These are phyloP conservation scores for Nicotiana obtusifolia DNA, from an alignment of 257 asterid genomes.

Conservation along the genomic window DNA sequence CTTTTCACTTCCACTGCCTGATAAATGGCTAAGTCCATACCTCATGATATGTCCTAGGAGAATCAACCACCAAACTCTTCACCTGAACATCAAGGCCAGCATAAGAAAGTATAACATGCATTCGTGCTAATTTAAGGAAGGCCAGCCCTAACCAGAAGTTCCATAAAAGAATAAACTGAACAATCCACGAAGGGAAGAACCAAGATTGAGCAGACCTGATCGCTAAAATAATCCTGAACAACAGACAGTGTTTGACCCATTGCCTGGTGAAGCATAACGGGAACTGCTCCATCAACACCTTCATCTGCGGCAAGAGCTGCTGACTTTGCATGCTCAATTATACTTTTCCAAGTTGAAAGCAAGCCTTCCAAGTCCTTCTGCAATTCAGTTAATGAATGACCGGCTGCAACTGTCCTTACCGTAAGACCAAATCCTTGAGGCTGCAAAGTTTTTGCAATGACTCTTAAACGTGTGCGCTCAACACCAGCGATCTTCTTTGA, in stretches of 20 bases:
- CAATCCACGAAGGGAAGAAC: neutral
- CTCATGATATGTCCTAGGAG: constrained; percentile 95
- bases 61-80: constrained; percentile 82
- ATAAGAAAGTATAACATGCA: constrained; percentile 15
- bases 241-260: constrained; percentile 93
- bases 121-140: constrained; percentile 4
- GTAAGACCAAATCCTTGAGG: constrained; percentile 95
- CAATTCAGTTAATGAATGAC: constrained; percentile 79
- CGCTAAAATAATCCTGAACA: constrained; percentile 92
- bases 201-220: constrained; percentile 47
- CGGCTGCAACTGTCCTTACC: constrained; percentile 86
- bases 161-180: neutral
- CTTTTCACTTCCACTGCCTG: neutral
- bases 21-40: constrained; percentile 32
- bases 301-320: constrained; percentile 98
- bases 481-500: constrained; percentile 86
- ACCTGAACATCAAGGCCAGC: constrained; percentile 51
- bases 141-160: neutral
- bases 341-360: constrained; percentile 77
- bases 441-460: constrained; percentile 79
- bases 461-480: constrained; percentile 84
- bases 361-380: constrained; percentile 85
- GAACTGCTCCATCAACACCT: constrained; percentile 94
- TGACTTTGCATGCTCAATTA: constrained; percentile 81
- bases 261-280: constrained; percentile 82